Evolutionary conservation across 306 rosid species (phyloP).

Genomic region (Mimosa bimucronata): DNA sequence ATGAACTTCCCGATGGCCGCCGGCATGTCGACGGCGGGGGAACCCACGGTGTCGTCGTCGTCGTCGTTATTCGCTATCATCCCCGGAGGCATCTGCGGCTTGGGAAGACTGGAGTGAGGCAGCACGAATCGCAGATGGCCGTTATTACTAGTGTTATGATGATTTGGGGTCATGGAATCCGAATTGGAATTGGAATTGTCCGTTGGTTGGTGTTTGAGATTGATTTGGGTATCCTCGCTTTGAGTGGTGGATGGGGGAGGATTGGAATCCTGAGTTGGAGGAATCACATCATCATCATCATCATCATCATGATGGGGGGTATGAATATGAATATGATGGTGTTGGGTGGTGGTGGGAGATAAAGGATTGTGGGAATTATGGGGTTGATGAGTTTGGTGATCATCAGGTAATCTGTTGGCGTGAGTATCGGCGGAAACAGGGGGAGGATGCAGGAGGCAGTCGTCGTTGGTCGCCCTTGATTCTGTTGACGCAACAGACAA

Average conservation of each 20-base stretch:
- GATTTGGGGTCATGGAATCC: not conserved
- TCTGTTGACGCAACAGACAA: not conserved
- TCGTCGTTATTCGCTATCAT: slow-evolving; percentile 16
- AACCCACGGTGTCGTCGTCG: slow-evolving; percentile 5
- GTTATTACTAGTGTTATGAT: not conserved
- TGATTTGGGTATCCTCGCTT: not conserved
- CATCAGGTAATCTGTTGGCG: slow-evolving; percentile 22
- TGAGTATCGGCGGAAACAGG: slow-evolving; percentile 22
- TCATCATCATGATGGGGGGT: not conserved
- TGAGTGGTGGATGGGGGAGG: not conserved
- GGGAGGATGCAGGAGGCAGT: not conserved
- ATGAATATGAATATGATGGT: not conserved
- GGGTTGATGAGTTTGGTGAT: not conserved
- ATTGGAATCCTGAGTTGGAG: slow-evolving; percentile 24
- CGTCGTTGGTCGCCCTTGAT: not conserved
- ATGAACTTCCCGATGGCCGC: slow-evolving; percentile 66
- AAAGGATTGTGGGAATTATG: not conserved
- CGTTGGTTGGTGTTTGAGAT: slow-evolving; percentile 1
- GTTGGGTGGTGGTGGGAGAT: not conserved
- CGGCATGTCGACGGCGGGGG: slow-evolving; percentile 49
- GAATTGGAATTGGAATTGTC: no score
- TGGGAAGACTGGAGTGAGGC: slow-evolving; percentile 77
- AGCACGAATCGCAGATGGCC: slow-evolving; percentile 7
- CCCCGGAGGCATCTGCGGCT: slow-evolving; percentile 67
- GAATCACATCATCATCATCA: not conserved